Percentiles rank a stretch among this genome's conserved stretches.
These are phyloP conservation scores for Neurospora africana DNA, from an alignment of 495 filamentous ascomycete species.

Conservation along the genomic window DNA sequence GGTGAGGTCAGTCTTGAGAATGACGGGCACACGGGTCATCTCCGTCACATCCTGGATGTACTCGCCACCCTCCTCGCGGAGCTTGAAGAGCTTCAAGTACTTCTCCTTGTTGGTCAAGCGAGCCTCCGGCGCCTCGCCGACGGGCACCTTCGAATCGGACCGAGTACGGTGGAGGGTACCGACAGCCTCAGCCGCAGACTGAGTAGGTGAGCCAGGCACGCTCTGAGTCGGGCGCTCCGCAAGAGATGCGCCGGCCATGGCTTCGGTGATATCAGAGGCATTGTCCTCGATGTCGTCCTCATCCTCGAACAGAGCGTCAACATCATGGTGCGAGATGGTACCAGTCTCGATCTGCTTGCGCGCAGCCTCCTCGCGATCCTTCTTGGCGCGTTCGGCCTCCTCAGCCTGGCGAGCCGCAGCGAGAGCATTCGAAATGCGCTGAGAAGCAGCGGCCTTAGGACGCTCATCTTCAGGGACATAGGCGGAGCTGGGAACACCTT, in stretches of 20 bases:
- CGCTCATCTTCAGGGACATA: constrained; percentile 97
- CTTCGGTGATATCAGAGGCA: constrained; percentile 73
- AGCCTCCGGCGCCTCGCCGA: constrained; percentile 57
- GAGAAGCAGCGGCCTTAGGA: constrained; percentile 61
- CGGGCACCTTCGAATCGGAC: constrained; percentile 83
- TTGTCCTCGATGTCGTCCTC: constrained; percentile 68
- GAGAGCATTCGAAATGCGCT: constrained; percentile 60
- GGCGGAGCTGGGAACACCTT: constrained; percentile 90
- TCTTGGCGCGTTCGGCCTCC: constrained; percentile 63
- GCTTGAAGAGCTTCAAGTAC: constrained; percentile 78
- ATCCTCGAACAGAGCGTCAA: constrained; percentile 76
- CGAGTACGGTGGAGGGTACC: constrained; percentile 77
- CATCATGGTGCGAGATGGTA: constrained; percentile 79
- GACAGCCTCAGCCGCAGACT: constrained; percentile 53
- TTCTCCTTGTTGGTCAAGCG: constrained; percentile 91
- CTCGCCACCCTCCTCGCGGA: constrained; percentile 87
- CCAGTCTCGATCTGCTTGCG: constrained; percentile 88
- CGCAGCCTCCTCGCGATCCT: constrained; percentile 76
- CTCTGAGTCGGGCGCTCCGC: constrained; percentile 86
- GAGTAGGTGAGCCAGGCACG: constrained; percentile 85
- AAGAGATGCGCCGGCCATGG: constrained; percentile 76
- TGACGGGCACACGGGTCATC: constrained; percentile 93
- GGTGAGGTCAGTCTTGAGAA: constrained; percentile 92
- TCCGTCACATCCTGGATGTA: constrained; percentile 97
- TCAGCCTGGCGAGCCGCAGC: constrained; percentile 70